A percentile compares a stretch with the other conserved stretches of the same genome.
Conservation (phyloP, 2,329 filamentous ascomycete genomes). For the Paradendryphiella salina region DNA sequence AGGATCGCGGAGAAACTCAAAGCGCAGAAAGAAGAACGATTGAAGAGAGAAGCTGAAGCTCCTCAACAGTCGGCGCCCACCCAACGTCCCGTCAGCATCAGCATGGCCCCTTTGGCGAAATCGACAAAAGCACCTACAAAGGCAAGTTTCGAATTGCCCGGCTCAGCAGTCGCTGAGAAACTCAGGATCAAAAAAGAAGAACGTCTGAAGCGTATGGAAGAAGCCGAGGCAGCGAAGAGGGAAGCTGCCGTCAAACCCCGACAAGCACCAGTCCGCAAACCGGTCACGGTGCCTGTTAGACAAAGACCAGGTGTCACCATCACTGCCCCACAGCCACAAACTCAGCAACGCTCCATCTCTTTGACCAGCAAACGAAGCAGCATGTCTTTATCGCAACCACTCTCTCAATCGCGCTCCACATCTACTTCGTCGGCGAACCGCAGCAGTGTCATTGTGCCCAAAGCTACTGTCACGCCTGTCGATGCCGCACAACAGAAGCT, state of each 20-base stretch:
- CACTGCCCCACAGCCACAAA: conserved; percentile 13
- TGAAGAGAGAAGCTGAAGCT: conserved; percentile 35
- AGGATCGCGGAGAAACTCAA: conserved; percentile 49
- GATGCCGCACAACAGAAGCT: conserved; percentile 38
- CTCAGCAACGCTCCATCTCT: conserved; percentile 20
- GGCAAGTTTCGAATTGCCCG: conserved; percentile 57
- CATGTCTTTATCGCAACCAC: conserved; percentile 22
- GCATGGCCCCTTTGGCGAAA: conserved; percentile 48
- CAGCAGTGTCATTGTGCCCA: conserved; percentile 27
- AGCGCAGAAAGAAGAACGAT: conserved; percentile 40
- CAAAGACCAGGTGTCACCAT: conserved; percentile 37
- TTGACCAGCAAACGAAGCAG: conserved; percentile 30
- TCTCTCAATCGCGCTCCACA: conserved; percentile 24
- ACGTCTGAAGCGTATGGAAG: conserved; percentile 40
- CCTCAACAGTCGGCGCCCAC: conserved; percentile 8
- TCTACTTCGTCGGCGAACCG: conserved; percentile 32
- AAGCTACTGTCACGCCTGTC: conserved; percentile 35
- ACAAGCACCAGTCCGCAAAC: conserved; percentile 49
- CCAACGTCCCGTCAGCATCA: conserved; percentile 15
- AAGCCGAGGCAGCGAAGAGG: conserved; percentile 44
- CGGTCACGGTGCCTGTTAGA: conserved; percentile 52
- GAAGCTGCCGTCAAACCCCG: conserved; percentile 42
- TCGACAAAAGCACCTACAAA: conserved; percentile 56
- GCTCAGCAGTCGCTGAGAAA: conserved; percentile 54
- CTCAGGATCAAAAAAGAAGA: conserved; percentile 41